Conservation (phyloP, 768 basidiomycete genomes). For the Suillus ampliporus region DNA sequence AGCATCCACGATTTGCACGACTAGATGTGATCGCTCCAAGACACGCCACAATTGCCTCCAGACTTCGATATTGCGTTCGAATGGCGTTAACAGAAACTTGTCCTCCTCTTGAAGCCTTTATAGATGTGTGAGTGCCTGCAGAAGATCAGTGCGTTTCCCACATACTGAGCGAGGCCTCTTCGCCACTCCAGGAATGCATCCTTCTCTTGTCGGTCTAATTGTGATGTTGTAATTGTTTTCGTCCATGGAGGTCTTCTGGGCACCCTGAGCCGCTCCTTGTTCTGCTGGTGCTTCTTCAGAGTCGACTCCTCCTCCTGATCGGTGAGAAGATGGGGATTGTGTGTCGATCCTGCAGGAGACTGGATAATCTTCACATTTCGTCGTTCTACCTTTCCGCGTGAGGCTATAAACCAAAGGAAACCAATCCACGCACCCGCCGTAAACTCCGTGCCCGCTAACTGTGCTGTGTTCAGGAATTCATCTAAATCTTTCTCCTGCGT, state of each 20-base stretch:
- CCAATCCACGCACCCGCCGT: conserved; percentile 73
- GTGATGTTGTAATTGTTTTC: conserved; percentile 71
- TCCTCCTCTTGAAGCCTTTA: conserved; percentile 85
- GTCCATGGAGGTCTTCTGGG: conserved; percentile 93
- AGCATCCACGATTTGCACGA: conserved; percentile 96
- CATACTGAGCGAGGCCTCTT: conserved; percentile 88
- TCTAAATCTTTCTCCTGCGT: conserved; percentile 97
- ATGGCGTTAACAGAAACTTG: conserved; percentile 89
- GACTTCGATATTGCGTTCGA: conserved; percentile 97
- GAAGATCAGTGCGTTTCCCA: conserved; percentile 21
- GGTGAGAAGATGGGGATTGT: conserved; percentile 87
- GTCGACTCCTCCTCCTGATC: conserved; percentile 82
- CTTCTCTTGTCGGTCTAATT: conserved; percentile 90
- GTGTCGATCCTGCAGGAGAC: conserved; percentile 51
- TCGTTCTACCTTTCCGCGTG: conserved; percentile 55
- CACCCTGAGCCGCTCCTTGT: conserved; percentile 78
- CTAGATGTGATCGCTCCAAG: conserved; percentile 89
- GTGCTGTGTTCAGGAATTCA: conserved; percentile 94
- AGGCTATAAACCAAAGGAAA: neutral
- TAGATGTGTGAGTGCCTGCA: neutral
- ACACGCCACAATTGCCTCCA: conserved; percentile 99
- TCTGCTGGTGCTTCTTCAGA: conserved; percentile 72
- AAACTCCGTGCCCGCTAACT: conserved; percentile 94
- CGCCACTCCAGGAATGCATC: conserved; percentile 94
- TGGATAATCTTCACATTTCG: conserved; percentile 82